A percentile compares a stretch with the other conserved stretches of the same genome.
Conservation (phyloP, 768 basidiomycete genomes). For the Pleurotus giganteus region DNA sequence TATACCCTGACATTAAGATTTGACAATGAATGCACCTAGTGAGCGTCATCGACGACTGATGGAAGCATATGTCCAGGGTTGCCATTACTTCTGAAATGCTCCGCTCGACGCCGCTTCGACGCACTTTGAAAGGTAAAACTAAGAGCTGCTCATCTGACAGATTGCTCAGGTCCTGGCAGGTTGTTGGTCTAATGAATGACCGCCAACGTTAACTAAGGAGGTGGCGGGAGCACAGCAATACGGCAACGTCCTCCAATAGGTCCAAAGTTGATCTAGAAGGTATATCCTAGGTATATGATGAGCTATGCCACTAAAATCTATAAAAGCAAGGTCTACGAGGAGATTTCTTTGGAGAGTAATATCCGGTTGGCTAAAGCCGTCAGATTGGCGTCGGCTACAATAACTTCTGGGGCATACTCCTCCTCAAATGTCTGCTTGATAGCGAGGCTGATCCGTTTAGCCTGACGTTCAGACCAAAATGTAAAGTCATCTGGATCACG, state of each 20-base stretch:
- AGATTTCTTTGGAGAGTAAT: conserved; percentile 67
- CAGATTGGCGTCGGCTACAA: conserved; percentile 93
- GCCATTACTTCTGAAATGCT: not conserved
- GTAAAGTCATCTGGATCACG: conserved; percentile 90
- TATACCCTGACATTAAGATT: conserved; percentile 51
- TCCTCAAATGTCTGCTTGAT: conserved; percentile 83
- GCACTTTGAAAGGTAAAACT: conserved; percentile 52
- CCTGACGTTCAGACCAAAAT: conserved; percentile 91
- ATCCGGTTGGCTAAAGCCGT: conserved; percentile 83
- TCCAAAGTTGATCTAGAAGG: not conserved
- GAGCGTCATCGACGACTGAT: conserved; percentile 42
- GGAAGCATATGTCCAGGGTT: not conserved
- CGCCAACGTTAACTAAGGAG: not conserved
- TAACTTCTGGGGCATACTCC: conserved; percentile 86
- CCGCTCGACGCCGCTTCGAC: conserved; percentile 44
- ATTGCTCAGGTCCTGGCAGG: not conserved
- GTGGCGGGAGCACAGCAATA: not conserved
- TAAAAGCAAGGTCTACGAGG: conserved; percentile 19
- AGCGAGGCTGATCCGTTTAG: conserved; percentile 79
- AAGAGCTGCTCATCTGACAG: conserved; percentile 42
- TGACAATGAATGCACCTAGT: conserved; percentile 44
- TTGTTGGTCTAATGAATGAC: conserved; percentile 2
- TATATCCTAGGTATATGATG: not conserved
- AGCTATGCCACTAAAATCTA: not conserved
- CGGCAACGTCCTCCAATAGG: not conserved